These are phyloP conservation scores for Trifolium fragiferum DNA, from an alignment of 306 rosid genomes.

Conservation along the genomic window DNA sequence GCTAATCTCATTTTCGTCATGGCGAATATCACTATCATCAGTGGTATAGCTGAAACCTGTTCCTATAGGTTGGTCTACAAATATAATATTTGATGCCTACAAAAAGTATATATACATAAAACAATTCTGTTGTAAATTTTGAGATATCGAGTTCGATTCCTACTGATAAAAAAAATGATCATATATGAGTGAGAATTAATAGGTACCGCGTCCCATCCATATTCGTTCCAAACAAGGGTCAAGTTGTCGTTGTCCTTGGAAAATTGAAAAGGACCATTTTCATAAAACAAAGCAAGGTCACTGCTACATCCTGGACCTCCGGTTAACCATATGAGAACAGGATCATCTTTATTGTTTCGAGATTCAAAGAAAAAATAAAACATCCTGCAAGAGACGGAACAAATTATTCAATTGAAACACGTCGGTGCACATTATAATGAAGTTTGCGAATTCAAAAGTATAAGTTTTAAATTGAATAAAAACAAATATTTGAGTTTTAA, in stretches of 20 bases:
- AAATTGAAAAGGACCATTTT: slow-evolving; percentile 90
- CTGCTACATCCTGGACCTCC: slow-evolving; percentile 99
- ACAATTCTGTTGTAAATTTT: no score
- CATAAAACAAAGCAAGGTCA: slow-evolving; percentile 86
- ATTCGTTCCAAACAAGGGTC: slow-evolving; percentile 87
- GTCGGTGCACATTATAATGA: not conserved
- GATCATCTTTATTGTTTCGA: slow-evolving; percentile 62
- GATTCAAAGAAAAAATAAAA: slow-evolving; percentile 95
- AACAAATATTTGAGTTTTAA: no score
- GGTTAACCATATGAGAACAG: slow-evolving; percentile 83
- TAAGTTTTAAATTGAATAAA: no score
- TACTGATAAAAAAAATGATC: no score
- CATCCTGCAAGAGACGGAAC: slow-evolving; percentile 56
- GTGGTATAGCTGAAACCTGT: slow-evolving; percentile 92
- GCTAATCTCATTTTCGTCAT: slow-evolving; percentile 81
- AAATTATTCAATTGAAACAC: not conserved
- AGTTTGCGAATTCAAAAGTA: no score
- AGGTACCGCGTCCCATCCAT: slow-evolving; percentile 89
- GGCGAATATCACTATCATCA: slow-evolving; percentile 69
- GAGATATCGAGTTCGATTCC: no score
- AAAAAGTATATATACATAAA: not conserved
- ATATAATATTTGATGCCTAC: slow-evolving; percentile 88
- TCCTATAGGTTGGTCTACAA: slow-evolving; percentile 87
- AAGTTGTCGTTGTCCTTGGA: slow-evolving; percentile 41
- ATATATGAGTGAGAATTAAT: not conserved